Conservation (phyloP, 257 asterid genomes). For the Gentiana straminea region DNA sequence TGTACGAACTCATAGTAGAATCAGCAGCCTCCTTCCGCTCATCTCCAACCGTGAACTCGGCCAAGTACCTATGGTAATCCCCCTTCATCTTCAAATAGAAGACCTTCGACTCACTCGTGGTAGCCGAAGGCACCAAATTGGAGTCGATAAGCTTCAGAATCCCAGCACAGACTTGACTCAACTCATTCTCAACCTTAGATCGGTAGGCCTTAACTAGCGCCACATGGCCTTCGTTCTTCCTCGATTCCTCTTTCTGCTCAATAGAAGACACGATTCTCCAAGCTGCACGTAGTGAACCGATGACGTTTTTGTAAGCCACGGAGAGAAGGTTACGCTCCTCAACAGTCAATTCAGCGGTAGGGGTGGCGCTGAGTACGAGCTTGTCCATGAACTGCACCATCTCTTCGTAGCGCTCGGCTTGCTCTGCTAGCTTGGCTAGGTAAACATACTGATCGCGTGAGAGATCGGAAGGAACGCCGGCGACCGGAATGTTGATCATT, state of each 20-base stretch:
- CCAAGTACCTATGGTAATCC: conserved; percentile 32
- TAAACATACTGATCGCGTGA: conserved; percentile 32
- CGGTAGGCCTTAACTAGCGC: conserved; percentile 31
- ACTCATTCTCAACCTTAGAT: conserved; percentile 33
- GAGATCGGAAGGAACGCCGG: conserved; percentile 23
- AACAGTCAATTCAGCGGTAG: conserved; percentile 29
- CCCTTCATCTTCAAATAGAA: conserved; percentile 46
- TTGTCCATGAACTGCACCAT: conserved; percentile 47
- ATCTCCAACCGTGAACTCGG: conserved; percentile 32
- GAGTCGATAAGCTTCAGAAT: conserved; percentile 30
- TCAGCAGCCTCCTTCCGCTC: conserved; percentile 43
- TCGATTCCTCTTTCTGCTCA: conserved; percentile 40
- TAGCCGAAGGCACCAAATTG: conserved; percentile 33
- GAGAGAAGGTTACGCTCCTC: conserved; percentile 44
- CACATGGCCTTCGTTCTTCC: conserved; percentile 42
- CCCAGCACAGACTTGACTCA: conserved; percentile 28
- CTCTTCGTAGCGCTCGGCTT: conserved; percentile 43
- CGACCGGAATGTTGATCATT: conserved; percentile 1
- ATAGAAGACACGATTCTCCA: conserved; percentile 41
- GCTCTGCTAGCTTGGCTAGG: conserved; percentile 40
- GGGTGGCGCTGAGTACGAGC: conserved; percentile 27
- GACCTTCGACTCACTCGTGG: conserved; percentile 32
- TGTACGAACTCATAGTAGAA: conserved; percentile 36
- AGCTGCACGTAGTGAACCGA: conserved; percentile 42
- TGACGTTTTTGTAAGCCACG: conserved; percentile 45